Base-by-base conservation (phyloP, 305 asterid species). In the Solanum hybrid region DNA sequence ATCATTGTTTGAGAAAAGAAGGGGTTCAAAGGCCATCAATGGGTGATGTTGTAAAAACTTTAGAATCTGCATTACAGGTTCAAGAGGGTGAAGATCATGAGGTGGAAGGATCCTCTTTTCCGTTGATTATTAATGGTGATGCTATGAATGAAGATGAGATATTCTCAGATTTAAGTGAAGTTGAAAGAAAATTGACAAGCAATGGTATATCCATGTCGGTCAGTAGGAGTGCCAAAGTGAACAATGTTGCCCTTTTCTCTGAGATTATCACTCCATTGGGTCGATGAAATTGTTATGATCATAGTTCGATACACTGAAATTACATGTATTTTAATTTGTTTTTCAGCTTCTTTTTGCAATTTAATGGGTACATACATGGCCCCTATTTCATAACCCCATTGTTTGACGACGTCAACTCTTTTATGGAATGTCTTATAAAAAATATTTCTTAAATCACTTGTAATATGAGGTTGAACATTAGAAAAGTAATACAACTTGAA, bases 31-130 rank as follows among this genome's bases (percentile, higher is more conserved):
- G 98, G 87, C 95, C 95, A 0, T 42, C 93, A 0, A 95, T 95
- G 95, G 91, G 87, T 36, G 95, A 95, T 90, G 91, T 94, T 5
- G 94, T 96, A 35, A 86, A 94, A 94, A 93, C 91, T 82, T 91
- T 96, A 9, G 95, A 95, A 89, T 94, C 90, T n/a, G 95, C 94
- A 1, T 64, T 92, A 91, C 91, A 94, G 88, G 88, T 92, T 36
- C 96, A 96, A 29, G 94, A 89, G 36, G 90, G 81, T 11, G 95
- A 92, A 1, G 95, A 95, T 46, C 85, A 38, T 20, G 42, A 34
- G 9, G 10, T 79, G 36, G 66, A 80, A 80, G 66, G 32, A 1
- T 12, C 93, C 1, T 29, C 86, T 1, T 4, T 26, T 35, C 88
- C 91, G 1, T 38, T 90, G 82, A 37, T 80, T 8, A 22, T 7